Percentiles rank a stretch among this genome's conserved stretches.
Evolutionary conservation across 768 basidiomycete genomes (phyloP).

Genomic region (Melanogaster broomeanus): DNA sequence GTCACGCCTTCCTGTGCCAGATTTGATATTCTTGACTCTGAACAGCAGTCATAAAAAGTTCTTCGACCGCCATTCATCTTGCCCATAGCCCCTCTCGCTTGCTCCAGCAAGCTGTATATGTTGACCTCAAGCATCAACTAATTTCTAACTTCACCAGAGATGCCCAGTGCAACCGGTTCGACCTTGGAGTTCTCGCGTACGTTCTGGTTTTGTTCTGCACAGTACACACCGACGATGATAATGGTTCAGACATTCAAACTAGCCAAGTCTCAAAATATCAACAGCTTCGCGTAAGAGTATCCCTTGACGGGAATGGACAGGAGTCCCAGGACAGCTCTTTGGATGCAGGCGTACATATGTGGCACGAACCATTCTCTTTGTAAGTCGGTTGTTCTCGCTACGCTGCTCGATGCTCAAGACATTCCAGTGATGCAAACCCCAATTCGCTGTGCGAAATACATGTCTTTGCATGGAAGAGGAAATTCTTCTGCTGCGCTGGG

Average conservation of each 20-base stretch:
- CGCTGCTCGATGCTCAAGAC: slow-evolving; percentile 9
- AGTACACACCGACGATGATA: background rate
- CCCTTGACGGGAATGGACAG: slow-evolving; percentile 29
- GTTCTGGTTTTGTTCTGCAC: background rate
- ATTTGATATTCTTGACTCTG: slow-evolving; percentile 31
- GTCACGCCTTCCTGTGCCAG: slow-evolving; percentile 33
- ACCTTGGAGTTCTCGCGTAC: slow-evolving; percentile 28
- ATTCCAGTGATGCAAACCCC: slow-evolving; percentile 16
- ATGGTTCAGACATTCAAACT: slow-evolving; percentile 21
- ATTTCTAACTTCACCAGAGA: slow-evolving; percentile 8
- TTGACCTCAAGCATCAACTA: slow-evolving; percentile 11
- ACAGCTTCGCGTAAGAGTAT: slow-evolving; percentile 26
- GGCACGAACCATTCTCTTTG: slow-evolving; percentile 33
- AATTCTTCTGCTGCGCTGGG: slow-evolving; percentile 28
- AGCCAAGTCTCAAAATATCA: slow-evolving; percentile 21
- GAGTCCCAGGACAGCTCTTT: slow-evolving; percentile 30
- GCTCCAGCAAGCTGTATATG: slow-evolving; percentile 27
- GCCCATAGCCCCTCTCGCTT: slow-evolving; percentile 35
- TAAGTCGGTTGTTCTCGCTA: slow-evolving; percentile 7
- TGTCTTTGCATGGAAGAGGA: slow-evolving; percentile 26
- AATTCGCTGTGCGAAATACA: slow-evolving; percentile 30
- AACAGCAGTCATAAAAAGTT: slow-evolving; percentile 27
- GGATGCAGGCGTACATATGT: slow-evolving; percentile 25
- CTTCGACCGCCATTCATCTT: slow-evolving; percentile 23
- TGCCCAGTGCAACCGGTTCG: slow-evolving; percentile 18